Percentiles rank a stretch among this genome's conserved stretches.
These are phyloP conservation scores for Halenospora varia DNA, from an alignment of 495 filamentous ascomycete genomes.

Conservation along the genomic window DNA sequence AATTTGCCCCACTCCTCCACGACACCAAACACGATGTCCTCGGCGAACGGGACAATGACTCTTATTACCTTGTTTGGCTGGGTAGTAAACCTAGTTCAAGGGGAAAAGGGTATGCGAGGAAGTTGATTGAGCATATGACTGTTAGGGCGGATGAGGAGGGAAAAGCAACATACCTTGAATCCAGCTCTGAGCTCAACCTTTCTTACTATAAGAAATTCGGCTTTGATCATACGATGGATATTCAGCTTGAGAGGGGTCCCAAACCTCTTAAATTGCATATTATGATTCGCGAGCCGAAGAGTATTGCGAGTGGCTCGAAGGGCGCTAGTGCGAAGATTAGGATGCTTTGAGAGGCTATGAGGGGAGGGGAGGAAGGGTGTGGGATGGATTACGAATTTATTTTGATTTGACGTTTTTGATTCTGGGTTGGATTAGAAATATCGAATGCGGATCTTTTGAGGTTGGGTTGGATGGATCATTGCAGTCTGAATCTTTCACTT, in stretches of 20 bases:
- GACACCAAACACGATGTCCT: slow-evolving; percentile 63
- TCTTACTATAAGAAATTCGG: slow-evolving; percentile 67
- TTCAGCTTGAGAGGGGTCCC: slow-evolving; percentile 54
- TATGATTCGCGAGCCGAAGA: slow-evolving; percentile 66
- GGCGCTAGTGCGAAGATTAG: background rate
- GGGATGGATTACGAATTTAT: too few species aligned
- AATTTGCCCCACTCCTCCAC: slow-evolving; percentile 74
- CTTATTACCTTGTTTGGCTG: slow-evolving; percentile 75
- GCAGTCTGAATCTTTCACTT: too few species aligned
- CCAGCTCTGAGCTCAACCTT: slow-evolving; percentile 61
- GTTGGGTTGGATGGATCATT: too few species aligned
- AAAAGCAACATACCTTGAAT: slow-evolving; percentile 69
- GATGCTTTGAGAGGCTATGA: background rate
- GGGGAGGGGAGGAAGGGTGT: background rate
- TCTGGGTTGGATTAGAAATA: background rate
- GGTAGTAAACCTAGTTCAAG: slow-evolving; percentile 63
- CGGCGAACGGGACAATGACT: slow-evolving; percentile 57
- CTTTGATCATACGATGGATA: slow-evolving; percentile 54
- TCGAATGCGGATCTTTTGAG: too few species aligned
- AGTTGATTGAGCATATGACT: slow-evolving; percentile 63
- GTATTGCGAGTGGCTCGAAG: slow-evolving; percentile 6
- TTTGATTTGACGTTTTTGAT: background rate
- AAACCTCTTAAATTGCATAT: slow-evolving; percentile 64
- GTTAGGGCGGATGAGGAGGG: slow-evolving; percentile 60
- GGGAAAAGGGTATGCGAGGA: slow-evolving; percentile 65